Evolutionary conservation across 345 rosid species (phyloP), one percentile per base, ranked within the genome.

Genomic region (Draba incana): DNA sequence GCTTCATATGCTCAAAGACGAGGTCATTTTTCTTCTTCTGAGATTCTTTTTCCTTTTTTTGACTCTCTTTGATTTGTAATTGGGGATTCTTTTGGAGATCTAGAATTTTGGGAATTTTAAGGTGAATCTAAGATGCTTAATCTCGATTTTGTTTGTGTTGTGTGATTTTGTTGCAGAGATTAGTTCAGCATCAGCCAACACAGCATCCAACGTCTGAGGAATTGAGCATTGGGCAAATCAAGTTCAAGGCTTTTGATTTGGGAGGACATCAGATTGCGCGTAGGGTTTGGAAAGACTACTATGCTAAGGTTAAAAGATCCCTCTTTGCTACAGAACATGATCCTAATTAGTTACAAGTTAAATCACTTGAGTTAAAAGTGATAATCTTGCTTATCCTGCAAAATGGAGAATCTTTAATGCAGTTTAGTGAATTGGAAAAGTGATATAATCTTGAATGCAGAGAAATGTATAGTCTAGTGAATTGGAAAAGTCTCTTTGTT

Each of bases 1-100:
- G 66, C 97, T 92, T 76, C 97, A 92, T 81, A 89, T 92, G 97
- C 77, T 91, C 72, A 91, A 88, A 79, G 96, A 91, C 73, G 96
- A 91, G 97, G 97, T 88, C 0, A 8, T 9, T 8, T n/a, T 27
- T 25, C 6, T 39, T 59, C 15, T 52, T 2, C 1, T 2, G 4
- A 20, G 33, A 11, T 59, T 23, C 4, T 27, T 5, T 37, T 15
- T 8, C 2, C 50, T 44, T 35, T 28, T 15, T 30, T n/a, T n/a
- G n/a, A 5, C 10, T 53, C 38, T 28, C 20, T 52, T 52, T 7
- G 13, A 31, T n/a, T n/a, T n/a, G n/a, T n/a, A n/a, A n/a, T n/a
- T n/a, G n/a, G n/a, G n/a, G n/a, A n/a, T n/a, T n/a, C n/a, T n/a
- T 8, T 54, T 6, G 20, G 20, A 20, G 20, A 20, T 20, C 8